Conservation (phyloP, 73 alveolate genomes). For the Paraurostyla sp. region DNA sequence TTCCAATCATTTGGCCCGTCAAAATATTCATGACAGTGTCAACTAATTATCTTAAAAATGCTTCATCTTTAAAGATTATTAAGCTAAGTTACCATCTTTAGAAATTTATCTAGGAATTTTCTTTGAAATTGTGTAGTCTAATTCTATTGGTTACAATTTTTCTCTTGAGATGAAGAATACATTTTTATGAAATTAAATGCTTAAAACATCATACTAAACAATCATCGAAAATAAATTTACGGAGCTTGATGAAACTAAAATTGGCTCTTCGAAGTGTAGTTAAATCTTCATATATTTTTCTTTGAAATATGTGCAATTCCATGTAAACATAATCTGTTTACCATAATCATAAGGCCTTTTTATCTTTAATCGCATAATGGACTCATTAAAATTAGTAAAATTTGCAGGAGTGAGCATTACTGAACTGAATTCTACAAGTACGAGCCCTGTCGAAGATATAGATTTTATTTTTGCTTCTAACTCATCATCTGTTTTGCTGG, state of each 20-base stretch:
- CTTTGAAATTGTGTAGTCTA: not conserved
- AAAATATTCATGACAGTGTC: not conserved
- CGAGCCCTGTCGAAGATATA: not conserved
- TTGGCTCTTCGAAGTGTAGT: not conserved
- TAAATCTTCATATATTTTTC: not conserved
- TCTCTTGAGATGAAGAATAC: not conserved
- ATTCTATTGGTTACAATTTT: not conserved
- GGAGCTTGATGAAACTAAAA: not conserved
- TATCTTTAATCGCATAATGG: not conserved
- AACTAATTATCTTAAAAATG: not conserved
- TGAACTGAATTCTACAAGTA: not conserved
- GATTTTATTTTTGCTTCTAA: not conserved
- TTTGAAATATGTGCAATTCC: not conserved
- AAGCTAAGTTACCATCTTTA: not conserved
- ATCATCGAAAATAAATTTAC: not conserved
- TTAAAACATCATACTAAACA: not conserved
- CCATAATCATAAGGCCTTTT: not conserved
- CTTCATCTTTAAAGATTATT: not conserved
- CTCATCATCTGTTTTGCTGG: not conserved
- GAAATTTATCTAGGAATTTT: not conserved
- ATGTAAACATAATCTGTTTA: not conserved
- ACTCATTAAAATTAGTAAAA: not conserved
- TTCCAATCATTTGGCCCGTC: not conserved
- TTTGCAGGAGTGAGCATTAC: not conserved
- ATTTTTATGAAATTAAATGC: not conserved